Evolutionary conservation across 108 stramenopile genomes (phyloP), one percentile per base, ranked within the genome.

Genomic region (Cyclotella cryptica): DNA sequence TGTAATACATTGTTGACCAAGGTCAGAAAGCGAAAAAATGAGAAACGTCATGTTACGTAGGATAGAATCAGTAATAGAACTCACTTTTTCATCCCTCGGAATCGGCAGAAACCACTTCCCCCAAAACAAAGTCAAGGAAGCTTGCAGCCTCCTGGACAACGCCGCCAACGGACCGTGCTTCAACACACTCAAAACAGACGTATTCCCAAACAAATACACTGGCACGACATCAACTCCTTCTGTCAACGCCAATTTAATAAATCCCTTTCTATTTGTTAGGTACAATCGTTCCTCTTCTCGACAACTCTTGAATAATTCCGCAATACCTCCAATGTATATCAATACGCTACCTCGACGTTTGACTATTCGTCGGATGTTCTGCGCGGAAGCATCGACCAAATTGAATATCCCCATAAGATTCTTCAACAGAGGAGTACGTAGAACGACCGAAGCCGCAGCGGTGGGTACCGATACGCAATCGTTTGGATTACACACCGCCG

Each of bases 251-350:
- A 96, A 73, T 71, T 90, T 91, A 27, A 94, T 88, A 44, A 96
- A 93, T 22, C 95, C 95, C 68, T 94, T 92, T 18, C 95, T 78
- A 64, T 85, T 83, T 51, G 60, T 71, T 60, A 96, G 40, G 54
- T 87, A 88, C 17, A 94, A 45, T 17, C 86, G 71, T 53, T 94
- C 95, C 46, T 90, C 81, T 19, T 66, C 69, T 6, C 82, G 64
- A 53, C 90, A 82, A 42, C 66, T 82, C 35, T 91, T 86, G 79
- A 96, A 96, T 39, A 96, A 78, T 72, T 96, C 95, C n/a, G 92
- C 93, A 52, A 94, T 92, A 12, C 93, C 95, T 35, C 95, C 95
- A 46, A 91, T 79, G 68, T 90, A 94, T 22, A 96, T 72, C 39
- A 90, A 86, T 10, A 88, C 51, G 26, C 75, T 80, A 5, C 85